phyloP scores from a whole-genome alignment of 306 rosid genomes.

The Morella rubra region DNA sequence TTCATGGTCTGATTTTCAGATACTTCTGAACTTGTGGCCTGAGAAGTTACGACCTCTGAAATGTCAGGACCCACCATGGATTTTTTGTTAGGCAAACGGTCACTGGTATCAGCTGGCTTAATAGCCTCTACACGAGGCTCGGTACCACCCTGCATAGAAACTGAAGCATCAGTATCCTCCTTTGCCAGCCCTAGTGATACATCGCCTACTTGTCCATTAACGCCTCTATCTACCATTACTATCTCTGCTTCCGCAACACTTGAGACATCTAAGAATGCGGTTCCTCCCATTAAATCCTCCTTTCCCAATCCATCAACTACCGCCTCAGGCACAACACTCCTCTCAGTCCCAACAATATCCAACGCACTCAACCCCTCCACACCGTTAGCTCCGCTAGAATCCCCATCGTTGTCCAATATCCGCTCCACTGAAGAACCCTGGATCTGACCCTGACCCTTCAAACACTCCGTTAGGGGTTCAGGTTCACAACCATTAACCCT shows the following conservation, averaged over 20 bases:
- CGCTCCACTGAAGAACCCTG: constrained; percentile 25
- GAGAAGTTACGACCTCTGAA: constrained; percentile 8
- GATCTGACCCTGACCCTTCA: constrained; percentile 4
- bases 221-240: constrained; percentile 23
- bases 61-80: background rate
- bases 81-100: constrained; percentile 20
- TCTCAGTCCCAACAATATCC: constrained; percentile 12
- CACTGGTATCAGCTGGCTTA: constrained; percentile 5
- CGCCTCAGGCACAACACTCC: constrained; percentile 13
- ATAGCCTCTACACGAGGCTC: constrained; percentile 19
- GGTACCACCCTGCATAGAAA: background rate
- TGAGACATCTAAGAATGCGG: background rate
- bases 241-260: constrained; percentile 24
- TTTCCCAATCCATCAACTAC: constrained; percentile 18
- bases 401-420: background rate
- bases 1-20: constrained; percentile 25
- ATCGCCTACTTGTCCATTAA: constrained; percentile 6
- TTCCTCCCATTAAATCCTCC: constrained; percentile 29
- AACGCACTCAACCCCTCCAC: constrained; percentile 2
- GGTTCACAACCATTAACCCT: constrained; percentile 24
- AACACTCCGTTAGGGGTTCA: constrained; percentile 31
- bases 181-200: constrained; percentile 12
- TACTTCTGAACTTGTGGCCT: constrained; percentile 17
- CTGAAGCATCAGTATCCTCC: constrained; percentile 21
- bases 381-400: constrained; percentile 10